Conservation (phyloP, 805 yeast genomes). For the Cyberlindnera xishuangbannaensis region DNA sequence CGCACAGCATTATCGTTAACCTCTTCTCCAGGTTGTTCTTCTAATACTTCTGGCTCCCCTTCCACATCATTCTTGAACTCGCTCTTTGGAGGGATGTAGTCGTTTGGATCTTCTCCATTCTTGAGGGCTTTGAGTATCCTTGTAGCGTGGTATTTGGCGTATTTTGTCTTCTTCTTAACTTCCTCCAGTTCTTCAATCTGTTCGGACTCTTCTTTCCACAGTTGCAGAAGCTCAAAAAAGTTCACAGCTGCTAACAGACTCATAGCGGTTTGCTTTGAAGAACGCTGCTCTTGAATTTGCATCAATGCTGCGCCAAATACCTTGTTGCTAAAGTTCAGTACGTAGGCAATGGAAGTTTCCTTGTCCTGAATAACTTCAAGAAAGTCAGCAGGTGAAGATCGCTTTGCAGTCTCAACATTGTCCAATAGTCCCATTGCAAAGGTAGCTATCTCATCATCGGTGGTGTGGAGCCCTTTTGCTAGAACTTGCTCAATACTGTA, state of each 20-base stretch:
- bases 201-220: conserved; percentile 34
- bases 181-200: conserved; percentile 30
- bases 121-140: conserved; percentile 46
- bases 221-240: conserved; percentile 44
- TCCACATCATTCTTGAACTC: conserved; percentile 3
- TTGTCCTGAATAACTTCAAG: conserved; percentile 52
- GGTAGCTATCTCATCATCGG: conserved; percentile 47
- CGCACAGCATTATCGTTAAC: too few species aligned
- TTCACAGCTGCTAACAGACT: conserved; percentile 49
- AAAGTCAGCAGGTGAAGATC: conserved; percentile 29
- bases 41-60: conserved; percentile 2
- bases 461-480: conserved; percentile 50
- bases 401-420: conserved; percentile 57
- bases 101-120: conserved; percentile 54
- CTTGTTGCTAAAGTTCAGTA: conserved; percentile 50
- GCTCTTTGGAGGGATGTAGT: conserved; percentile 33
- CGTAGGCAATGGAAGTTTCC: conserved; percentile 48
- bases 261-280: conserved; percentile 41
- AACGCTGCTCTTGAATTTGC: conserved; percentile 40
- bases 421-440: conserved; percentile 63
- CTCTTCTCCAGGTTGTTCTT: neutral
- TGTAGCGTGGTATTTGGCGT: conserved; percentile 57
- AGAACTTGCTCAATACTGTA: conserved; percentile 74
- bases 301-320: conserved; percentile 49
- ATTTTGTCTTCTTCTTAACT: conserved; percentile 40